Base-by-base conservation (phyloP, 2,329 filamentous ascomycete species). In the Cryphonectria nitschkei region DNA sequence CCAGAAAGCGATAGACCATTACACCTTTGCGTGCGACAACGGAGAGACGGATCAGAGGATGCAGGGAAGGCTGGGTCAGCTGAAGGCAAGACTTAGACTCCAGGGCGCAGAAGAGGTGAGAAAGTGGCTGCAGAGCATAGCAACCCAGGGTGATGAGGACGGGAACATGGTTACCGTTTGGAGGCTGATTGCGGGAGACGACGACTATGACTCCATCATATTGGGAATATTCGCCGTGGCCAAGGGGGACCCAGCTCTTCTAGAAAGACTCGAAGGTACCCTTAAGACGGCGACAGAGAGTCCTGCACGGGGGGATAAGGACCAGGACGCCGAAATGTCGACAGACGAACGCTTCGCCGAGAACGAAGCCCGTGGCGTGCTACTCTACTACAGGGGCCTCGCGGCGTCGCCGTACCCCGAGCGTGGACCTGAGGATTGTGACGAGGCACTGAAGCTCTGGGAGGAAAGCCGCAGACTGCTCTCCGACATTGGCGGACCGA, bases 391-490 rank as follows among this genome's bases (percentile, higher is more conserved):
- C 39, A 67, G 72, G 19, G 74, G 72, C 41, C 26, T 58, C 50
- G 54, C 62, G 11, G 46, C 69, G 7, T 16, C 9, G 11, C 29
- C 29, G 1, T 41, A 37, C 11, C 5, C 16, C 22, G 34, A 39
- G 34, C 16, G 50, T 22, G 14, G n/a, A 29, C 6, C 54, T 19
- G 19, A 54, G 34, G 32, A 74, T 70, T 32, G 29, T 3, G 34
- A 5, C 5, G 54, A 58, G 54, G 43, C 68, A 32, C 29, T 39
- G 34, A 29, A 32, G 14, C 56, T 76, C 39, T 76, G 75, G 75
- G 68, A 61, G 29, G 72, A 76, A 41, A 68, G 72, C 43, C 68
- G 73, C 50, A 72, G 73, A 0, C n/a, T 71, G 29, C 74, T 76
- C 50, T 68, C 54, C 32, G 65, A 69, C 19, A 52, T 75, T 22